Conservation (phyloP, 2,329 filamentous ascomycete species). For the Fusarium concolor region DNA sequence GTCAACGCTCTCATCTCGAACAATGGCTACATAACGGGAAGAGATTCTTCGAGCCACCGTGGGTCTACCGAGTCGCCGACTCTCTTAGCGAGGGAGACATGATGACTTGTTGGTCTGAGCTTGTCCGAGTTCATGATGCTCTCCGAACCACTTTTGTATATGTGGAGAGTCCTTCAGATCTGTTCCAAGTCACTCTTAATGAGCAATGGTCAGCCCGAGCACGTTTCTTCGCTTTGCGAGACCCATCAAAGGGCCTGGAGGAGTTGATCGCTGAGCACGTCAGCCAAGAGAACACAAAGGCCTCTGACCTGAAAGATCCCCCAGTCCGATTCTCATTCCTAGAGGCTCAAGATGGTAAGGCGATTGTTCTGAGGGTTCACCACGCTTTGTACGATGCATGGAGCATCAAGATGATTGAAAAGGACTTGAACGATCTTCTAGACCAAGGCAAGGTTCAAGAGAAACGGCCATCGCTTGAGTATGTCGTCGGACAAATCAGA, state of each 20-base stretch:
- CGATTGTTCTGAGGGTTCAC: constrained; percentile 22
- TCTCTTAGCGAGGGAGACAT: background rate
- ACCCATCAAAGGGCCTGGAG: background rate
- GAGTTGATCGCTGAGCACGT: constrained; percentile 1
- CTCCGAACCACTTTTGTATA: constrained; percentile 18
- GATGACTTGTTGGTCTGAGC: background rate
- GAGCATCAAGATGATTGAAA: constrained; percentile 27
- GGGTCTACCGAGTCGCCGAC: constrained; percentile 8
- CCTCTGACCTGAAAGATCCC: constrained; percentile 13
- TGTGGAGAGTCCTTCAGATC: fast-evolving
- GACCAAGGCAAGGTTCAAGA: fast-evolving
- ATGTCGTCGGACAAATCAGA: background rate
- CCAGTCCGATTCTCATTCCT: constrained; percentile 2
- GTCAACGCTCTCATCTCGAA: constrained; percentile 18
- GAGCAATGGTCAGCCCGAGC: background rate
- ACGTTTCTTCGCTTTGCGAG: background rate
- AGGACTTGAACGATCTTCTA: background rate
- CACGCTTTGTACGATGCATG: constrained; percentile 28
- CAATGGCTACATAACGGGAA: constrained; percentile 26
- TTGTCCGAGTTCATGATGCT: constrained; percentile 1
- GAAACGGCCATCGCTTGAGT: background rate
- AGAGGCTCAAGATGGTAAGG: constrained; percentile 2
- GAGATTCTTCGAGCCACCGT: constrained; percentile 26
- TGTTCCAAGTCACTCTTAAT: constrained; percentile 14
- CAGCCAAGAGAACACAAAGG: background rate